Conservation (phyloP, 129 eudicot species). For the Tagetes erecta region DNA sequence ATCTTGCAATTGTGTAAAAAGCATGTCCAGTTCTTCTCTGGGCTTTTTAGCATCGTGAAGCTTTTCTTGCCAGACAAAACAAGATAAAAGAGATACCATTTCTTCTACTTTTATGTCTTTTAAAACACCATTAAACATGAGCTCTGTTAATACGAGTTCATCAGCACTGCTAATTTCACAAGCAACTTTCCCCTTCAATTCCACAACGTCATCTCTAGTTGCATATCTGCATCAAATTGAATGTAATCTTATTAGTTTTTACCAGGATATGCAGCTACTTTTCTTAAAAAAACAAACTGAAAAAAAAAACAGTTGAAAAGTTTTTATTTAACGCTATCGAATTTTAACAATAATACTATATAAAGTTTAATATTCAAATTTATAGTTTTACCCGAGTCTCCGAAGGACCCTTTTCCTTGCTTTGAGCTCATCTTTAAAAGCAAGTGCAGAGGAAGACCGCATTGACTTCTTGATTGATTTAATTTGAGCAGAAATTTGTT, state of each 20-base stretch:
- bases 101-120: constrained; percentile 86
- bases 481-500: constrained; percentile 70
- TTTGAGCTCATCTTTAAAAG: constrained; percentile 97
- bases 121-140: constrained; percentile 75
- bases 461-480: constrained; percentile 70
- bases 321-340: background rate
- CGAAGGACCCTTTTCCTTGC: constrained; percentile 93
- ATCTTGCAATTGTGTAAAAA: constrained; percentile 81
- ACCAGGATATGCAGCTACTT: constrained; percentile 6
- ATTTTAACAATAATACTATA: background rate
- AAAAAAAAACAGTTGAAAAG: background rate
- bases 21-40: constrained; percentile 85
- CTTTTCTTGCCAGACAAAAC: constrained; percentile 99
- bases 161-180: constrained; percentile 98
- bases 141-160: constrained; percentile 86
- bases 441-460: constrained; percentile 75
- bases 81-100: constrained; percentile 90
- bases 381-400: constrained; percentile 73
- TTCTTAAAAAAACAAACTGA: constrained; percentile 4
- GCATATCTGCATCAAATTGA: constrained; percentile 56
- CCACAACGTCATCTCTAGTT: constrained; percentile 85
- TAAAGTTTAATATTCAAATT: background rate
- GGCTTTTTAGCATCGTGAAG: constrained; percentile 94
- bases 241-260: constrained; percentile 2
- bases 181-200: constrained; percentile 93